Conservation (phyloP, 305 asterid genomes). For the Rubia peregrina region DNA sequence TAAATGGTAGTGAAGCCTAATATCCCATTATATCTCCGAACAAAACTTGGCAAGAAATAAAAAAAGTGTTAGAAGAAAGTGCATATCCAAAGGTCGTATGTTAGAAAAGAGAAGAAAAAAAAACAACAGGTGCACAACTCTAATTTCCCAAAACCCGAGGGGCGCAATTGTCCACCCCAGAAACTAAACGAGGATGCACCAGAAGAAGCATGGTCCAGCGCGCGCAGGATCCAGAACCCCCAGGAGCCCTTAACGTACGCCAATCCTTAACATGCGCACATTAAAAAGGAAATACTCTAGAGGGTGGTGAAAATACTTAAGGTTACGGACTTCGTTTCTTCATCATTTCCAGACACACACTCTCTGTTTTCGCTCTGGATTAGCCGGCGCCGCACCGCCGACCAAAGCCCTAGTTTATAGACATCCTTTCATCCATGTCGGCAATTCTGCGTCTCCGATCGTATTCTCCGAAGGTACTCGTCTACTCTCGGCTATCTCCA, state of each 20-base stretch:
- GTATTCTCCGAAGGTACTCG: constrained; percentile 20
- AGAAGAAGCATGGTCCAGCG: constrained; percentile 22
- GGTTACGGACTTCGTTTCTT: constrained; percentile 7
- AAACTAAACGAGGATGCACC: constrained; percentile 15
- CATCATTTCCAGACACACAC: constrained; percentile 13
- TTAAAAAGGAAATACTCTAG: background rate
- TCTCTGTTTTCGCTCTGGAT: constrained; percentile 15
- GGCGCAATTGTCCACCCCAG: background rate
- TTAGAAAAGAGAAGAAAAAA: background rate
- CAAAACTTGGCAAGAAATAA: no score
- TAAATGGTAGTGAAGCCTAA: no score
- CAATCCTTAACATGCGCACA: constrained; percentile 21
- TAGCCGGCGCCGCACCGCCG: constrained; percentile 29
- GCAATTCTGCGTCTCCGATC: constrained; percentile 7
- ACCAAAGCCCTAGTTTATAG: constrained; percentile 2
- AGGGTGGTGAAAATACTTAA: background rate
- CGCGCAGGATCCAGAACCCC: constrained; percentile 24
- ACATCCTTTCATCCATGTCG: background rate
- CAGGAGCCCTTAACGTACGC: constrained; percentile 26
- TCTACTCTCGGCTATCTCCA: constrained; percentile 2
- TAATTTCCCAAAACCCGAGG: constrained; percentile 1
- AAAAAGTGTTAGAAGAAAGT: no score
- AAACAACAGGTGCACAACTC: background rate
- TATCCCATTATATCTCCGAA: no score
- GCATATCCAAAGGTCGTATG: no score